Percentiles rank a stretch among this genome's conserved stretches.
Evolutionary conservation across 2,329 filamentous ascomycete species (phyloP).

Genomic region (Dichotomopilus funicola): DNA sequence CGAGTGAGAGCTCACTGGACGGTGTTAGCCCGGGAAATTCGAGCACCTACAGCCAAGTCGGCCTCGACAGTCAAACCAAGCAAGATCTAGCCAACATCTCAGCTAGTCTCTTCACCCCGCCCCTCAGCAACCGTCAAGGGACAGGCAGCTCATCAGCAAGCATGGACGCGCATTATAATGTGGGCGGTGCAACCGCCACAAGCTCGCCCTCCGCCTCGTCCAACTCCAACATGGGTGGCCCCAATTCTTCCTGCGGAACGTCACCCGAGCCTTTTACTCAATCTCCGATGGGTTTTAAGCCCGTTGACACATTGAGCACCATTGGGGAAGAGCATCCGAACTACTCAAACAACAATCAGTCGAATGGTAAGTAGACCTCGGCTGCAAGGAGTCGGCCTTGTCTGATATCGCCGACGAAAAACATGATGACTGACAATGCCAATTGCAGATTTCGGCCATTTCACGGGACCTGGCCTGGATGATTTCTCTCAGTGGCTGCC

Average conservation of each 20-base stretch:
- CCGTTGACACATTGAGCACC: constrained; percentile 55
- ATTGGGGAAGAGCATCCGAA: constrained; percentile 61
- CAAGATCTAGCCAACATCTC: constrained; percentile 50
- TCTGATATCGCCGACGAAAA: too few relatives aligned
- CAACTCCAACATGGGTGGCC: constrained; percentile 48
- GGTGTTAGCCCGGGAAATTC: constrained; percentile 31
- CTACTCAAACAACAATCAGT: constrained; percentile 36
- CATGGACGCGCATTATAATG: constrained; percentile 45
- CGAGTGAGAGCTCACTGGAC: constrained; percentile 29
- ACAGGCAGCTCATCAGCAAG: constrained; percentile 43
- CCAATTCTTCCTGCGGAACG: constrained; percentile 65
- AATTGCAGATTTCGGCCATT: constrained; percentile 31
- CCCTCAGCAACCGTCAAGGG: constrained; percentile 37
- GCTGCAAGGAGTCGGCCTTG: neutral
- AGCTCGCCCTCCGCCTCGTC: constrained; percentile 61
- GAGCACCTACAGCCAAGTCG: constrained; percentile 29
- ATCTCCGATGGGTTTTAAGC: constrained; percentile 61
- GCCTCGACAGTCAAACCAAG: constrained; percentile 33
- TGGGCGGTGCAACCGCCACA: constrained; percentile 46
- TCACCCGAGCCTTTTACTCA: constrained; percentile 71
- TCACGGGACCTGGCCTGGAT: constrained; percentile 41
- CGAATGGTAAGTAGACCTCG: constrained; percentile 30
- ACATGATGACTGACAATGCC: too few relatives aligned
- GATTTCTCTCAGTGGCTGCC: constrained; percentile 65
- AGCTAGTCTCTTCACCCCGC: constrained; percentile 51